These are phyloP conservation scores for Arbutus unedo DNA, from an alignment of 148 eudicot species.

Conservation along the genomic window DNA sequence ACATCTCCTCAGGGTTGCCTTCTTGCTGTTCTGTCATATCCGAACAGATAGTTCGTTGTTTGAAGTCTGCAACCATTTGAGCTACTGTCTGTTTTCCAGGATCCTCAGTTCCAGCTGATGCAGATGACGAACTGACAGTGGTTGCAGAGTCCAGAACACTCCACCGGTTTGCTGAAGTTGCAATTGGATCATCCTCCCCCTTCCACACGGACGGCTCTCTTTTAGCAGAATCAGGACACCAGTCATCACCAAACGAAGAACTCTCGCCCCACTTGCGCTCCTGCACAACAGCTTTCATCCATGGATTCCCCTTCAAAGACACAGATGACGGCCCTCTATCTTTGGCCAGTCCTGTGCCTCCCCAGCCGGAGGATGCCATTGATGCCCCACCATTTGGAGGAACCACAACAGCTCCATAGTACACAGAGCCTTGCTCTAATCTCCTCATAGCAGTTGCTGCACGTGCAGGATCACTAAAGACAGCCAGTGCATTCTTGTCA, in stretches of 20 bases:
- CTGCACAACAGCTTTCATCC: slow-evolving; percentile 65
- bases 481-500: slow-evolving; percentile 89
- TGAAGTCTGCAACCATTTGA: slow-evolving; percentile 23
- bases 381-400: slow-evolving; percentile 39
- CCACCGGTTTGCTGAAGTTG: slow-evolving; percentile 64
- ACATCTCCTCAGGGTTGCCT: slow-evolving; percentile 22
- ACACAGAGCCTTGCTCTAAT: slow-evolving; percentile 78
- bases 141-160: slow-evolving; percentile 52
- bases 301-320: slow-evolving; percentile 48
- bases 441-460: slow-evolving; percentile 99
- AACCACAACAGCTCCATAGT: slow-evolving; percentile 65
- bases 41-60: slow-evolving; percentile 22
- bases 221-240: slow-evolving; percentile 33
- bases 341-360: slow-evolving; percentile 24
- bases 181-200: slow-evolving; percentile 44
- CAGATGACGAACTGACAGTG: slow-evolving; percentile 28
- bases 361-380: slow-evolving; percentile 47
- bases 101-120: slow-evolving; percentile 25
- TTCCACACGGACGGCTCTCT: slow-evolving; percentile 35
- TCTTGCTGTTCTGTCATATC: slow-evolving; percentile 10
- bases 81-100: slow-evolving; percentile 23
- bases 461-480: slow-evolving; percentile 82
- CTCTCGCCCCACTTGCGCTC: slow-evolving; percentile 55
- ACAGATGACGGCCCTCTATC: slow-evolving; percentile 23
- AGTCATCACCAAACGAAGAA: slow-evolving; percentile 69